Conservation (phyloP, 345 rosid species). For the Viola odorata region DNA sequence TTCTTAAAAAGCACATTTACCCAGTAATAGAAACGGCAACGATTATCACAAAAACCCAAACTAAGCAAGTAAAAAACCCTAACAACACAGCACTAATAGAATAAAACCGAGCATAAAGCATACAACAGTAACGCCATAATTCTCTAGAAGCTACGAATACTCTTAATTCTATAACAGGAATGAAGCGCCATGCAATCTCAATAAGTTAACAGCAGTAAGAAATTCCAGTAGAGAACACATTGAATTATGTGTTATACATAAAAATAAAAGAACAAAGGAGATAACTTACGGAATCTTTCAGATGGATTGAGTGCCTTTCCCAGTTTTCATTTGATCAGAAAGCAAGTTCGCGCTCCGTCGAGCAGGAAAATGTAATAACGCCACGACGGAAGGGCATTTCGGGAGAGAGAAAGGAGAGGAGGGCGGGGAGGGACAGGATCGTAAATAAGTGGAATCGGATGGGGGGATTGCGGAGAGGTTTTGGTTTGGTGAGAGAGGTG, state of each 20-base stretch:
- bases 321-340: slow-evolving; percentile 9
- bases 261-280: background rate
- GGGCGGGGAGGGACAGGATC: slow-evolving; percentile 29
- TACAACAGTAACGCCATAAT: background rate
- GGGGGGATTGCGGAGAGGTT: slow-evolving; percentile 4
- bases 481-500: background rate
- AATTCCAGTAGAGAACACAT: background rate
- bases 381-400: slow-evolving; percentile 24
- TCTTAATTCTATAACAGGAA: background rate
- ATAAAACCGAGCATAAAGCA: background rate
- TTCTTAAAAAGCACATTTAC: too few species aligned
- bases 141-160: background rate
- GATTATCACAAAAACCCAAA: too few species aligned
- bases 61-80: too few species aligned
- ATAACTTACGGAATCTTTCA: slow-evolving; percentile 27
- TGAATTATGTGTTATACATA: background rate
- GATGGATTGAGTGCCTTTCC: slow-evolving; percentile 10
- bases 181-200: background rate
- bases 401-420: background rate
- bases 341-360: background rate
- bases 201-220: background rate
- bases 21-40: too few species aligned
- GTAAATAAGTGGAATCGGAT: slow-evolving; percentile 22
- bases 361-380: slow-evolving; percentile 9
- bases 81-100: too few species aligned